These are phyloP conservation scores for Penicillium aurantiogriseum DNA, from an alignment of 2,329 filamentous ascomycete genomes.

Conservation along the genomic window DNA sequence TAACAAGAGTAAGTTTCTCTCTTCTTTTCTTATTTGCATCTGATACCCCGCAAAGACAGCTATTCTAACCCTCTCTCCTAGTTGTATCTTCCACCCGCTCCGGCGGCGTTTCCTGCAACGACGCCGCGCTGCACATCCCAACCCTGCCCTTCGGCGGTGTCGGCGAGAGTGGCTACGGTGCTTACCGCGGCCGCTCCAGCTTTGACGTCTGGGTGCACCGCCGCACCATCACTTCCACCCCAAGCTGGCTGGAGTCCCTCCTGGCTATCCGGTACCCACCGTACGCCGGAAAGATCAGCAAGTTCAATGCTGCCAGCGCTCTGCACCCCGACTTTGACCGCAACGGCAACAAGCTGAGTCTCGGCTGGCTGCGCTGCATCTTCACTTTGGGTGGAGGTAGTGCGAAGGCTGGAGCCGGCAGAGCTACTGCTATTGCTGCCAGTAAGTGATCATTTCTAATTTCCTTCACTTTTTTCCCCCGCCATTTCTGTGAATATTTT, in stretches of 20 bases:
- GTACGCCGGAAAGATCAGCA: constrained; percentile 56
- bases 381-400: constrained; percentile 44
- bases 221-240: constrained; percentile 58
- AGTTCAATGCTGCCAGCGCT: constrained; percentile 51
- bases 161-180: constrained; percentile 72
- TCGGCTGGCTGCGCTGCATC: constrained; percentile 42
- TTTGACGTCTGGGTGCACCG: constrained; percentile 64
- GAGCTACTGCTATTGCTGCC: constrained; percentile 38
- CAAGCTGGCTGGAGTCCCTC: constrained; percentile 59
- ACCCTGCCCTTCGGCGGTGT: constrained; percentile 81
- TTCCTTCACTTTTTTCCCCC: not conserved
- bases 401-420: constrained; percentile 36
- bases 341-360: constrained; percentile 46
- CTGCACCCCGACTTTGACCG: constrained; percentile 62
- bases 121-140: constrained; percentile 68
- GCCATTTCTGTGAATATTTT: not conserved
- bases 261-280: constrained; percentile 61
- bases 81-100: constrained; percentile 64
- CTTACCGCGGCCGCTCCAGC: constrained; percentile 72
- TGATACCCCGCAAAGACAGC: not conserved
- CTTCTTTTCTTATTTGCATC: not conserved
- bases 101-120: constrained; percentile 60
- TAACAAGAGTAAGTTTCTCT: constrained; percentile 58
- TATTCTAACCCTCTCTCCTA: constrained; percentile 25
- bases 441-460: constrained; percentile 36